Evolutionary conservation across 2,329 filamentous ascomycete species (phyloP).

Genomic region (Berkeleyomyces rouxiae): DNA sequence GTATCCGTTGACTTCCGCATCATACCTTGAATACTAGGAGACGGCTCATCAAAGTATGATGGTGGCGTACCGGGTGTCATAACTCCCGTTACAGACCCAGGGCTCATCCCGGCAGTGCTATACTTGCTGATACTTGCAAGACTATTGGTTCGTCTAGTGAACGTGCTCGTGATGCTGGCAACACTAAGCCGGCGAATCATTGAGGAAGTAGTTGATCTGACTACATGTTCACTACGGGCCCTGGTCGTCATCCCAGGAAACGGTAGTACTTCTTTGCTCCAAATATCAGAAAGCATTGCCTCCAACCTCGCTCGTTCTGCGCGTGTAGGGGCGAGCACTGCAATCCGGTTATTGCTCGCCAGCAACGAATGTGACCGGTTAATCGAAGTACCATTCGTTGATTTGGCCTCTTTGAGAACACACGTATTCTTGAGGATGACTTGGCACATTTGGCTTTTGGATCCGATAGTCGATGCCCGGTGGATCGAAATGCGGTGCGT

Average conservation of each 20-base stretch:
- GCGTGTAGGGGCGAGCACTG: slow-evolving; percentile 56
- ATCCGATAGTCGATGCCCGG: slow-evolving; percentile 55
- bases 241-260: slow-evolving; percentile 63
- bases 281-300: slow-evolving; percentile 56
- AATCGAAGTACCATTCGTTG: slow-evolving; percentile 34
- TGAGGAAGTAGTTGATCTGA: slow-evolving; percentile 64
- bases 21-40: slow-evolving; percentile 10
- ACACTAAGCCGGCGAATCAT: slow-evolving; percentile 81
- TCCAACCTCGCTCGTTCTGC: slow-evolving; percentile 67
- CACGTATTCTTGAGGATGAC: slow-evolving; percentile 80
- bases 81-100: slow-evolving; percentile 1
- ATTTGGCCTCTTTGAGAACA: slow-evolving; percentile 39
- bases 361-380: slow-evolving; percentile 66
- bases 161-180: slow-evolving; percentile 60
- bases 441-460: slow-evolving; percentile 51
- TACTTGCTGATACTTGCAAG: slow-evolving; percentile 23
- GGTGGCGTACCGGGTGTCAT: slow-evolving; percentile 6
- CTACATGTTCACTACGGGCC: slow-evolving; percentile 50
- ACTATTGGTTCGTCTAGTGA: slow-evolving; percentile 54
- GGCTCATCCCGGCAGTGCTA: slow-evolving; percentile 4
- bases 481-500: slow-evolving; percentile 62
- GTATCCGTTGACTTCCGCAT: slow-evolving; percentile 11
- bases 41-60: slow-evolving; percentile 8
- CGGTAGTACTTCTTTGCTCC: slow-evolving; percentile 65
- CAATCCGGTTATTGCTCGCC: slow-evolving; percentile 47